Conservation (phyloP, 768 basidiomycete species). For the Tulasnella sp. region DNA sequence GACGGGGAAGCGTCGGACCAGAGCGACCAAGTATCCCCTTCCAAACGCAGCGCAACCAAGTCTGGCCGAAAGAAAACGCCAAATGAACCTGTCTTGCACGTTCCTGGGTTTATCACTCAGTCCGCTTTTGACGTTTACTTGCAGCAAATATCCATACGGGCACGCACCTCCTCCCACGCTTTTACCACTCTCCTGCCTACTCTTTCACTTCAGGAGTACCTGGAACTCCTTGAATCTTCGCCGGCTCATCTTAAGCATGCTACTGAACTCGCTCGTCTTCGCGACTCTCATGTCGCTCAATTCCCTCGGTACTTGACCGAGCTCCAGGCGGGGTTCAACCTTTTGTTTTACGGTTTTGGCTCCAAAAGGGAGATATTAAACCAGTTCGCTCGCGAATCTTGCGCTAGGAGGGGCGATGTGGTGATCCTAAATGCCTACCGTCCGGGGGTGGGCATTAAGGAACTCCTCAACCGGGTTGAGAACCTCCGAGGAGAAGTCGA, state of each 20-base stretch:
- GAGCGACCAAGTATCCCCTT: constrained; percentile 1
- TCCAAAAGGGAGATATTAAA: constrained; percentile 73
- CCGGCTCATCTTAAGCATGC: constrained; percentile 20
- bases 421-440: constrained; percentile 70
- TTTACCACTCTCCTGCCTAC: constrained; percentile 67
- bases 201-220: constrained; percentile 52
- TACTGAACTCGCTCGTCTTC: constrained; percentile 25
- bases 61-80: neutral
- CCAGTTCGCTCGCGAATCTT: constrained; percentile 47
- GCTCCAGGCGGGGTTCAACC: constrained; percentile 71
- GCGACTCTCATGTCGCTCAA: constrained; percentile 28
- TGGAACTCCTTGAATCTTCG: constrained; percentile 23
- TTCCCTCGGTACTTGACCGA: constrained; percentile 58
- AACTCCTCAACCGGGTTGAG: constrained; percentile 52
- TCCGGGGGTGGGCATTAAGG: constrained; percentile 52
- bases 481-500: constrained; percentile 23
- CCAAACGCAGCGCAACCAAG: constrained; percentile 7
- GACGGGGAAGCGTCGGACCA: constrained; percentile 11
- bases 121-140: constrained; percentile 85
- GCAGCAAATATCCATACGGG: constrained; percentile 43
- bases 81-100: constrained; percentile 1
- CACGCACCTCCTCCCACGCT: constrained; percentile 64
- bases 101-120: constrained; percentile 32
- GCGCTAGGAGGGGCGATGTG: constrained; percentile 53
- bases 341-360: constrained; percentile 80